phyloP scores from a whole-genome alignment of 805 yeast genomes.

The Metschnikowia lochheadii region DNA sequence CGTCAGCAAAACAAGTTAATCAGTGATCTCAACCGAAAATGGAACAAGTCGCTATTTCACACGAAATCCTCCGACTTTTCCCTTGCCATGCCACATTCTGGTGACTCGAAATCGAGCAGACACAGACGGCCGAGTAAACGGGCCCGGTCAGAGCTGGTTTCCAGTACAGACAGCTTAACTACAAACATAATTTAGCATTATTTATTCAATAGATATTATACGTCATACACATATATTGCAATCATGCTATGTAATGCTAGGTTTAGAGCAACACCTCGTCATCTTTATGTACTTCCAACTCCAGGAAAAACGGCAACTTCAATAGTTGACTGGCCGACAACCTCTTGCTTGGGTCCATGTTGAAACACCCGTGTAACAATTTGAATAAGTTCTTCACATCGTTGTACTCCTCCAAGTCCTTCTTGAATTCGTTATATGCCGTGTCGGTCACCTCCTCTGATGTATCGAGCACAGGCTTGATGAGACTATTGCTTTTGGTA shows the following conservation, averaged over 20 bases:
- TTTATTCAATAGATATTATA: conserved; percentile 1
- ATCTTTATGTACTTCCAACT: conserved; percentile 28
- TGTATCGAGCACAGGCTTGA: conserved; percentile 20
- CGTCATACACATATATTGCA: neutral
- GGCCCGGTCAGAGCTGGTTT: conserved; percentile 18
- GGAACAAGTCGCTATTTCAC: conserved; percentile 31
- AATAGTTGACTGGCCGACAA: conserved; percentile 56
- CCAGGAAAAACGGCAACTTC: conserved; percentile 56
- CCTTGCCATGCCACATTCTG: neutral
- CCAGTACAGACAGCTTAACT: conserved; percentile 17
- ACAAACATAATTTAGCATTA: conserved; percentile 5
- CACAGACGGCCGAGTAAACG: conserved; percentile 9
- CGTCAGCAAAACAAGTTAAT: conserved; percentile 33
- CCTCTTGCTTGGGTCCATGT: conserved; percentile 54
- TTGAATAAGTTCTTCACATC: conserved; percentile 49
- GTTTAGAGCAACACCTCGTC: conserved; percentile 29
- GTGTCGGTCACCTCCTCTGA: conserved; percentile 12
- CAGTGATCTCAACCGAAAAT: conserved; percentile 34
- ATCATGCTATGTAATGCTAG: neutral
- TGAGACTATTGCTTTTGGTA: conserved; percentile 33
- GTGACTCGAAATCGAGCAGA: neutral
- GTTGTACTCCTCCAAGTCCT: conserved; percentile 26
- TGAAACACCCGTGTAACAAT: conserved; percentile 53
- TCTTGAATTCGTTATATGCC: conserved; percentile 15
- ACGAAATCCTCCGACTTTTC: neutral